phyloP scores from a whole-genome alignment of 2,329 filamentous ascomycete genomes.

The Zelopaecilomyces penicillatus region DNA sequence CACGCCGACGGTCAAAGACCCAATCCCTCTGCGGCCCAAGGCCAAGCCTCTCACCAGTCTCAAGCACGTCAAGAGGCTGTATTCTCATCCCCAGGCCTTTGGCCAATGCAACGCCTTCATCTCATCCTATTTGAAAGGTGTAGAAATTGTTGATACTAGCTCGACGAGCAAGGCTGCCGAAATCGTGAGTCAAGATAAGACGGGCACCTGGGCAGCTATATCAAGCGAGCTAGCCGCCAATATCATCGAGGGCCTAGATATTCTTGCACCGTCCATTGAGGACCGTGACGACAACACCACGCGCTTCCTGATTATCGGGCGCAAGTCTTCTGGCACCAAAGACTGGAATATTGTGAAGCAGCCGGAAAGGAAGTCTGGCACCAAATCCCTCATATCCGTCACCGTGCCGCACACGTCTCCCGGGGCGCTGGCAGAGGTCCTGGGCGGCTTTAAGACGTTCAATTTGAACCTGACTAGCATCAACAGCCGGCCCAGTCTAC shows the following conservation, averaged over 20 bases:
- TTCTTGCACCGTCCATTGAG: conserved; percentile 63
- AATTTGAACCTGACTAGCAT: conserved; percentile 83
- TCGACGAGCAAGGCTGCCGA: conserved; percentile 82
- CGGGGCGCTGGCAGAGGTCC: conserved; percentile 73
- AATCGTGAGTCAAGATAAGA: conserved; percentile 53
- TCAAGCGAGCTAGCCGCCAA: conserved; percentile 66
- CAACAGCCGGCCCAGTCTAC: conserved; percentile 72
- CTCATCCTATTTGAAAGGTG: conserved; percentile 55
- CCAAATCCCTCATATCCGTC: conserved; percentile 75
- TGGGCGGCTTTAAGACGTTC: conserved; percentile 67
- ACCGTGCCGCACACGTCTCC: conserved; percentile 69
- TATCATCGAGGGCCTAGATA: conserved; percentile 56
- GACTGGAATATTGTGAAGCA: conserved; percentile 19
- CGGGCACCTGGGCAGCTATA: conserved; percentile 64
- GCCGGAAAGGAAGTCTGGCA: conserved; percentile 20
- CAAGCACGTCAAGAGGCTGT: conserved; percentile 62
- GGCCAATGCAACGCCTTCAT: conserved; percentile 81
- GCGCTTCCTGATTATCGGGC: conserved; percentile 61
- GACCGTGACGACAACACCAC: conserved; percentile 71
- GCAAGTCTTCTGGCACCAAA: conserved; percentile 18
- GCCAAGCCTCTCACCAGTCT: conserved; percentile 43
- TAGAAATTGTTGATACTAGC: conserved; percentile 75
- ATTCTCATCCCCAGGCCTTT: conserved; percentile 93
- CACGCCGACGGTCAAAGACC: conserved; percentile 41
- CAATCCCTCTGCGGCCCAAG: conserved; percentile 35